A percentile compares a stretch with the other conserved stretches of the same genome.
These are phyloP conservation scores for Spencermartinsiella europaea DNA, from an alignment of 805 yeast species.

Conservation along the genomic window DNA sequence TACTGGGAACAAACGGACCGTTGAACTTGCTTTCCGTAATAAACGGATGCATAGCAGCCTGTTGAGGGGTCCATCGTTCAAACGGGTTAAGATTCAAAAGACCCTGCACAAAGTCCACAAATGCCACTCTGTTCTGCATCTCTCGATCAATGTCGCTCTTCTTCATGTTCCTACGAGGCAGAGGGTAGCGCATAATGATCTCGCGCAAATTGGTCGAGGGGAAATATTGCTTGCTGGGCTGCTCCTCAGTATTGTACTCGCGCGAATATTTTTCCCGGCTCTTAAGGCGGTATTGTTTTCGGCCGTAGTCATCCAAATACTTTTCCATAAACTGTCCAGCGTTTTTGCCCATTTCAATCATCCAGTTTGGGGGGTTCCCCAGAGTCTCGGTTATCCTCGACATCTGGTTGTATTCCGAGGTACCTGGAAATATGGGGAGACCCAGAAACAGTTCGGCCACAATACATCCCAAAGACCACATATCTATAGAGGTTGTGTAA, in stretches of 20 bases:
- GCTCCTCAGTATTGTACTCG: constrained; percentile 47
- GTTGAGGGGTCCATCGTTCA: constrained; percentile 96
- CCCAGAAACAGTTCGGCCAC: constrained; percentile 88
- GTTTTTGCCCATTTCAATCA: constrained; percentile 93
- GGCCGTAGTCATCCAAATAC: constrained; percentile 33
- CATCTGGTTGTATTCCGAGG: constrained; percentile 88
- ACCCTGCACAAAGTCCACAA: constrained; percentile 74
- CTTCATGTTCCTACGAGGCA: constrained; percentile 33
- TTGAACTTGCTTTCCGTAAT: constrained; percentile 56
- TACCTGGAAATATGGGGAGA: constrained; percentile 89
- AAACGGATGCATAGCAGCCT: constrained; percentile 88
- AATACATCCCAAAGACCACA: constrained; percentile 96
- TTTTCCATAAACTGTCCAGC: constrained; percentile 63
- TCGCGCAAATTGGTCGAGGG: constrained; percentile 60
- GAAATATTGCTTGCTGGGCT: constrained; percentile 82
- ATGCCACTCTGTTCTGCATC: constrained; percentile 60
- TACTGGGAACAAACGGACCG: constrained; percentile 35
- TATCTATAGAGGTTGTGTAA: constrained; percentile 87
- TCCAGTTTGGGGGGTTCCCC: constrained; percentile 88
- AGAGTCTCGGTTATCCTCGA: constrained; percentile 75
- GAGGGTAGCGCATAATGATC: constrained; percentile 68
- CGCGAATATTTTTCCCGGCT: constrained; percentile 48
- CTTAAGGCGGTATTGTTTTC: constrained; percentile 39
- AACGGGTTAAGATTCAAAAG: constrained; percentile 81
- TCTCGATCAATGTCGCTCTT: constrained; percentile 57